Evolutionary conservation across 75 land plant genomes (phyloP).

Genomic region (Cunninghamia lanceolata): DNA sequence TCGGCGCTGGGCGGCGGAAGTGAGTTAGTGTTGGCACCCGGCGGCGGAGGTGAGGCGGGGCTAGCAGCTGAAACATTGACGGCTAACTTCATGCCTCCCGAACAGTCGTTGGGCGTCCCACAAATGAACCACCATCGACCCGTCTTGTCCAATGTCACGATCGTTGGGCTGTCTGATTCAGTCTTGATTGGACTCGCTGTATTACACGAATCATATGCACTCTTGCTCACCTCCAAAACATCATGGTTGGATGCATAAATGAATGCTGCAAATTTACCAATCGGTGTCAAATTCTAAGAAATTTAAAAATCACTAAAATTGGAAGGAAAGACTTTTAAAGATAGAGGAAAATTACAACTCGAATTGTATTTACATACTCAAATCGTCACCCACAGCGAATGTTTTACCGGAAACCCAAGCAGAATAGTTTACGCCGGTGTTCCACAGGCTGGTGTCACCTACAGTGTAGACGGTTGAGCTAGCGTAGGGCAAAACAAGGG

Average conservation of each 20-base stretch:
- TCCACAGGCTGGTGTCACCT: conserved; percentile 39
- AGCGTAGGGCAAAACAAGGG: no score
- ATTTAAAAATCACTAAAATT: no score
- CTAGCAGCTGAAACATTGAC: conserved; percentile 15
- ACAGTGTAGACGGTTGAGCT: conserved; percentile 17
- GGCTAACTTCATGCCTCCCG: conserved; percentile 40
- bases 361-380: conserved; percentile 16
- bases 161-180: conserved; percentile 19
- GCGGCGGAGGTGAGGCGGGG: conserved; percentile 12
- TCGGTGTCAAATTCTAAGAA: no score
- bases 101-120: conserved; percentile 45
- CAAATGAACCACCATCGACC: conserved; percentile 41
- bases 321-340: no score
- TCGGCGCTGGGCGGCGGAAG: background rate
- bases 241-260: conserved; percentile 35
- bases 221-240: conserved; percentile 33
- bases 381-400: conserved; percentile 39
- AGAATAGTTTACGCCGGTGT: conserved; percentile 12
- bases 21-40: conserved; percentile 9
- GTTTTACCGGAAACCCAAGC: conserved; percentile 29
- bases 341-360: no score
- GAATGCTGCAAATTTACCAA: conserved; percentile 24
- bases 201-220: conserved; percentile 36
- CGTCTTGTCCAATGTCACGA: conserved; percentile 30
- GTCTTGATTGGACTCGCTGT: conserved; percentile 22